Evolutionary conservation across 257 asterid species (phyloP).

Genomic region (Thymus mandschuricus): DNA sequence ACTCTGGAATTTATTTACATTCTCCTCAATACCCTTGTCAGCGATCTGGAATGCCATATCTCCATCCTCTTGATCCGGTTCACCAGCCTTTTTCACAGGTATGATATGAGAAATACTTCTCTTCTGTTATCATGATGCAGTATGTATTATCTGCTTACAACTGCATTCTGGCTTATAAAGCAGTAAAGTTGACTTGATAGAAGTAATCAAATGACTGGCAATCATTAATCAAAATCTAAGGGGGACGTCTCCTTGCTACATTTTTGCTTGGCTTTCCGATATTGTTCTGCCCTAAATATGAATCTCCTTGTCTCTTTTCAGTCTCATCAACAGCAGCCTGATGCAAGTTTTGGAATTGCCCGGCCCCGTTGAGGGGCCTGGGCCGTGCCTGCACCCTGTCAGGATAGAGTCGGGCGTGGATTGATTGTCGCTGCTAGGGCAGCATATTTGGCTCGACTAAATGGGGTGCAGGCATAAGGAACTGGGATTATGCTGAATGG

Average conservation of each 20-base stretch:
- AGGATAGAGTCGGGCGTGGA: slow-evolving; percentile 39
- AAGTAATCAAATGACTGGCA: background rate
- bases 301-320: slow-evolving; percentile 36
- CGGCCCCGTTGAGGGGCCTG: slow-evolving; percentile 99
- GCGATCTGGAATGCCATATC: slow-evolving; percentile 74
- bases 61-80: slow-evolving; percentile 85
- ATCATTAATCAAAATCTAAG: slow-evolving; percentile 2
- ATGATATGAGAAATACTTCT: slow-evolving; percentile 22
- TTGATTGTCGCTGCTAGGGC: slow-evolving; percentile 53
- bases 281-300: slow-evolving; percentile 9
- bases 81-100: slow-evolving; percentile 90
- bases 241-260: background rate
- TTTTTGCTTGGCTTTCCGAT: background rate
- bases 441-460: slow-evolving; percentile 49
- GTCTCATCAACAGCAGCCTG: slow-evolving; percentile 77
- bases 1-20: slow-evolving; percentile 65
- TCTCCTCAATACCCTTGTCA: slow-evolving; percentile 86
- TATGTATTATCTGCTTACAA: background rate
- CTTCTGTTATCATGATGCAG: slow-evolving; percentile 13
- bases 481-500: slow-evolving; percentile 58
- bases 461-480: slow-evolving; percentile 89
- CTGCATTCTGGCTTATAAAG: slow-evolving; percentile 4
- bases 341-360: slow-evolving; percentile 88
- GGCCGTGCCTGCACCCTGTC: slow-evolving; percentile 96
- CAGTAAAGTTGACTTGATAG: background rate